Evolutionary conservation across 257 asterid species (phyloP).

Genomic region (Primulina tabacum): DNA sequence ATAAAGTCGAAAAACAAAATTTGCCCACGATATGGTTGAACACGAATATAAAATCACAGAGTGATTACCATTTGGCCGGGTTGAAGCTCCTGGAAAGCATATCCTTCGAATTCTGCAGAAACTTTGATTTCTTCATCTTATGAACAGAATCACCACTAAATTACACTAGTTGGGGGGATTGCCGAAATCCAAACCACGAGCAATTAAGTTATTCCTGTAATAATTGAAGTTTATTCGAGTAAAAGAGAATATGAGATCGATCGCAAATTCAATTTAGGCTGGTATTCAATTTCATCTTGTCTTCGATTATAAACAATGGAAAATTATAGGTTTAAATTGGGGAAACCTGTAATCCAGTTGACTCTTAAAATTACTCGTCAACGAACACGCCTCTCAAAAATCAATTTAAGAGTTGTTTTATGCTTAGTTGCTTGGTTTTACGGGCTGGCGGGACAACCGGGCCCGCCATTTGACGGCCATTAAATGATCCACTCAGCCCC

Average conservation of each 20-base stretch:
- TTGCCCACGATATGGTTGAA: neutral
- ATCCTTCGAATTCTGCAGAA: slow-evolving; percentile 66
- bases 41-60: slow-evolving; percentile 1
- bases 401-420: neutral
- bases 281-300: neutral
- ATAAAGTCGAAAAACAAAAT: neutral
- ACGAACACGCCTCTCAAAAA: neutral
- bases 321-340: neutral
- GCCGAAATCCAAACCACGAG: neutral
- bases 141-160: slow-evolving; percentile 16
- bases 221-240: neutral
- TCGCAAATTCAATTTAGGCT: slow-evolving; percentile 7
- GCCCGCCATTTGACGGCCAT: no score
- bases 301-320: neutral
- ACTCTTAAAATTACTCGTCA: neutral
- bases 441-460: no score
- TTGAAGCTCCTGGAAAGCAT: slow-evolving; percentile 77
- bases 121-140: slow-evolving; percentile 70
- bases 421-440: no score
- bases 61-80: slow-evolving; percentile 74
- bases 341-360: neutral
- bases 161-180: neutral
- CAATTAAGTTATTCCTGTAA: neutral
- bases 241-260: neutral
- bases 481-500: no score